A percentile compares a stretch with the other conserved stretches of the same genome.
Evolutionary conservation across 805 yeast species (phyloP).

Genomic region (Sungouiella blattae): DNA sequence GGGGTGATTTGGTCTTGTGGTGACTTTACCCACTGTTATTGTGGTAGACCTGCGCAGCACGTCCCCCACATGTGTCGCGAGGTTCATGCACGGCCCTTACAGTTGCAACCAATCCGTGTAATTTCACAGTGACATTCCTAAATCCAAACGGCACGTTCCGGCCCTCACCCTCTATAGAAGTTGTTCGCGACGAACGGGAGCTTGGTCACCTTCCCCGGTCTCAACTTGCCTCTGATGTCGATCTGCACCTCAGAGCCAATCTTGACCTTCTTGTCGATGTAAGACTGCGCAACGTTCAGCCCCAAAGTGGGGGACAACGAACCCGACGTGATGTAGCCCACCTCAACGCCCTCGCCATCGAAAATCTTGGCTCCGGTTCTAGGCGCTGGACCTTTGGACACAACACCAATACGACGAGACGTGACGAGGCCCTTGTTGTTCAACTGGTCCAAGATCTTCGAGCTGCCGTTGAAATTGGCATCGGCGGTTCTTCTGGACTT

Average conservation of each 20-base stretch:
- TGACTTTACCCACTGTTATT: too few species aligned
- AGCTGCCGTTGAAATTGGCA: slow-evolving; percentile 71
- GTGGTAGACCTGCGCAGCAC: too few species aligned
- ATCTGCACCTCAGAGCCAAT: slow-evolving; percentile 69
- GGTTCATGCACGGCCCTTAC: too few species aligned
- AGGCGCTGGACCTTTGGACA: slow-evolving; percentile 86
- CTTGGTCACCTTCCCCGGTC: slow-evolving; percentile 72
- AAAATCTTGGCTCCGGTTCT: slow-evolving; percentile 72
- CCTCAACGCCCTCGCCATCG: slow-evolving; percentile 46
- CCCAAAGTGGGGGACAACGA: slow-evolving; percentile 59
- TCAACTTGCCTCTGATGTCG: slow-evolving; percentile 78
- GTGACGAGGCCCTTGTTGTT: slow-evolving; percentile 58
- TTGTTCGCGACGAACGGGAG: slow-evolving; percentile 80
- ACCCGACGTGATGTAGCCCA: slow-evolving; percentile 62
- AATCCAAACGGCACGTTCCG: too few species aligned
- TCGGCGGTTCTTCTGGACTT: slow-evolving; percentile 60
- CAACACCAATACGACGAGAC: slow-evolving; percentile 67
- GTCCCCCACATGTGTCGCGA: too few species aligned
- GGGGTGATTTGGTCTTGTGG: too few species aligned
- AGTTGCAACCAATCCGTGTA: too few species aligned
- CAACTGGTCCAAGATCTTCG: slow-evolving; percentile 65
- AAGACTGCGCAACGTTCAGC: slow-evolving; percentile 87
- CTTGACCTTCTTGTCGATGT: slow-evolving; percentile 70
- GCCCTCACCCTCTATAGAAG: slow-evolving; percentile 57
- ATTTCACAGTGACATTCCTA: too few species aligned